phyloP scores from a whole-genome alignment of 2,329 filamentous ascomycete species.

The Claviceps purpurea region DNA sequence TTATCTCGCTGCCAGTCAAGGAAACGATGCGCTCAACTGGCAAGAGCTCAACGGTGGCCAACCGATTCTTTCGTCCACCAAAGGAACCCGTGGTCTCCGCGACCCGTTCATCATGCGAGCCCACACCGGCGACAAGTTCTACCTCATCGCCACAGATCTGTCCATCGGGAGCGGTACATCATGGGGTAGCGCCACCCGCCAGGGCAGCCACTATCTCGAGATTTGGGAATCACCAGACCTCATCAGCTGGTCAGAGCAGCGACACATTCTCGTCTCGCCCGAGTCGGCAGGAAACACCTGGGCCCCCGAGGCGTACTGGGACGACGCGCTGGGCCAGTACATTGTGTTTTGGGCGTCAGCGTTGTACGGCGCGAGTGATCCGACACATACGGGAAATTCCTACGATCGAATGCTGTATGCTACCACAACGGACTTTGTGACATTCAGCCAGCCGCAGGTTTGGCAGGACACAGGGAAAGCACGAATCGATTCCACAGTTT shows the following conservation, averaged over 20 bases:
- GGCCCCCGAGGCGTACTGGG: slow-evolving; percentile 1
- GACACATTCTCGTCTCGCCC: neutral
- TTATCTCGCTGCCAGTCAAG: neutral
- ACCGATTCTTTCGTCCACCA: neutral
- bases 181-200: neutral
- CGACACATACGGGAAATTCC: neutral
- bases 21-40: slow-evolving; percentile 1
- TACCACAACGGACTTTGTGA: neutral
- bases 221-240: slow-evolving; percentile 1
- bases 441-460: neutral
- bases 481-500: neutral
- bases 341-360: slow-evolving; percentile 1
- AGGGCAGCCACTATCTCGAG: slow-evolving; percentile 1
- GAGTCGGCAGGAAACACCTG: neutral
- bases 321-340: neutral
- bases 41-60: neutral
- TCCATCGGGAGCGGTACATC: slow-evolving; percentile 2
- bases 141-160: slow-evolving; percentile 1
- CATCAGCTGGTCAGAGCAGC: neutral
- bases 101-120: slow-evolving; percentile 1
- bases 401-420: slow-evolving; percentile 1
- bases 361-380: neutral
- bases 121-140: slow-evolving; percentile 2
- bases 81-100: neutral
- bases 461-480: neutral